Evolutionary conservation across 257 asterid species (phyloP), one percentile per base, ranked within the genome.

Genomic region (Catharanthus roseus): DNA sequence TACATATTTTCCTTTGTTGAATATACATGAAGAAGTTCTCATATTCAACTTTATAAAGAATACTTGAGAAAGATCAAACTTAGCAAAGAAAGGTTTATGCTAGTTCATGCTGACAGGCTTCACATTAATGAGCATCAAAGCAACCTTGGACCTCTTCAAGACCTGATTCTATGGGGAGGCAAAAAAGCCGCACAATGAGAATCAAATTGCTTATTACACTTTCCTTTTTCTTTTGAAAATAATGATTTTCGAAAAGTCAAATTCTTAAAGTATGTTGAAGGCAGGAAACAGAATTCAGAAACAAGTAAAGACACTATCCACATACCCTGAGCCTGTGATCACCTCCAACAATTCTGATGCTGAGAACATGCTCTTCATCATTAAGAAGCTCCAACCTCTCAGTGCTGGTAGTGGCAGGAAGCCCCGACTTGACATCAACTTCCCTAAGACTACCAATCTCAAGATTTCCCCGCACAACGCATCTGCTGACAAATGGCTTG

Each of bases 361-460:
- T 83, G 65, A 87, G 90, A 69, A 89, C 75, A 74, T 86, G 96
- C 58, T 89, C 86, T 54, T 87, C 89, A 74, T 89, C 96, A 75
- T 89, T 91, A 42, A 89, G 96, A 80, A 84, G 88, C 84, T 89
- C 96, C 81, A 89, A 74, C 74, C 90, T 86, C 84, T 89, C 95
- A 2, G 96, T 89, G 87, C 96, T 89, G 68, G 96, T 86, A 55
- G 96, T 87, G 70, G 95, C 96, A 55, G 95, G 96, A 84, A 90
- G 96, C 73, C 95, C 95, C 0, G 95, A 87, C 81, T 85, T 90
- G 51, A 90, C 90, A 78, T 86, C 91, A 67, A 90, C 95, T 85
- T 90, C 95, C 81, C 96, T 82, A 78, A 90, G 77, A 75, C 92
- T 86, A 61, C 92, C 95, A 29, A 86, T 86, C 78, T 82, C 88